Evolutionary conservation across 768 basidiomycete species (phyloP).

Genomic region (Mrakia hoshinonis): DNA sequence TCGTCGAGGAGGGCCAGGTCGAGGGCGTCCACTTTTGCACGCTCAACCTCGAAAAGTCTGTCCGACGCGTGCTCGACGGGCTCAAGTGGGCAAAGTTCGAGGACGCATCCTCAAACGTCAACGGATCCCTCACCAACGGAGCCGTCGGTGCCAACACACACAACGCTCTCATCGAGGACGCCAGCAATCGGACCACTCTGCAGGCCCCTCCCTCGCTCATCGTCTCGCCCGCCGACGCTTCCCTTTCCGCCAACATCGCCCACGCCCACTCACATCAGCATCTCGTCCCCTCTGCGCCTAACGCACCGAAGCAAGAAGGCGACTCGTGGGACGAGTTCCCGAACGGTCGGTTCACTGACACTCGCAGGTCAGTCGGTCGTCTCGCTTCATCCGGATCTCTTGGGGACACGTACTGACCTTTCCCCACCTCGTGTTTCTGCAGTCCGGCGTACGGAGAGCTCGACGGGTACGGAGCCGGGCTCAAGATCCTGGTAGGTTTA

Average conservation of each 20-base stretch:
- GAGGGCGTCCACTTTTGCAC: conserved; percentile 89
- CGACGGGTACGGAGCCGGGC: conserved; percentile 41
- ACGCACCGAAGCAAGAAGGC: conserved; percentile 13
- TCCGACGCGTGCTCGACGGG: conserved; percentile 69
- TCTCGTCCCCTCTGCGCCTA: background rate
- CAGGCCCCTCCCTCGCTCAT: conserved; percentile 3
- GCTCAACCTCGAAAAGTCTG: conserved; percentile 91
- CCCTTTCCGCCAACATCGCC: background rate
- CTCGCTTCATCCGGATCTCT: too few relatives aligned
- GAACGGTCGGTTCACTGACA: conserved; percentile 43
- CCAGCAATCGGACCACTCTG: background rate
- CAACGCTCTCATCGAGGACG: conserved; percentile 37
- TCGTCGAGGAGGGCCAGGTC: conserved; percentile 48
- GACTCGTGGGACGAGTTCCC: conserved; percentile 44
- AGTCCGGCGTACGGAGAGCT: conserved; percentile 43
- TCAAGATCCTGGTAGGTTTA: conserved; percentile 39
- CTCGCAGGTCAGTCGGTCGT: conserved; percentile 31
- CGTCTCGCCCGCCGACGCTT: background rate
- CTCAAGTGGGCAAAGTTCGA: conserved; percentile 56
- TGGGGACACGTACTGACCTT: too few relatives aligned
- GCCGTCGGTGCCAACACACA: conserved; percentile 39
- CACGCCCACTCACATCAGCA: conserved; percentile 12
- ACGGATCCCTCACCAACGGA: conserved; percentile 6
- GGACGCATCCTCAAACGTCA: background rate
- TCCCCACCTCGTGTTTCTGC: too few relatives aligned